Percentiles rank a stretch among this genome's conserved stretches.
Conservation (phyloP, 2,329 filamentous ascomycete species). For the Fulvia fulva region DNA sequence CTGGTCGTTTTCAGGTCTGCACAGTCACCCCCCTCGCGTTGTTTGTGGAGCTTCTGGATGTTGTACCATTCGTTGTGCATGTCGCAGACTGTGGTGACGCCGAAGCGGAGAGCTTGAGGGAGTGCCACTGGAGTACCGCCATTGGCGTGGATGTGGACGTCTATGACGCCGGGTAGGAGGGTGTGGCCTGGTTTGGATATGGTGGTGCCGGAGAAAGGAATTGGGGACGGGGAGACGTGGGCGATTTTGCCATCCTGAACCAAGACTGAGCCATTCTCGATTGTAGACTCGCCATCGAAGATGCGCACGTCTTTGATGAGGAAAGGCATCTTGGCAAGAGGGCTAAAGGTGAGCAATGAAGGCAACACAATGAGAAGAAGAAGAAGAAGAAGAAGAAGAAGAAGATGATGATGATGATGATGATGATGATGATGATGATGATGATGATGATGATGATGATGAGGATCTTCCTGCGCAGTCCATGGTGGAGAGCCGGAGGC, state of each 20-base stretch:
- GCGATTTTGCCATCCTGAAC: slow-evolving; percentile 42
- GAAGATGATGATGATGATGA: no score
- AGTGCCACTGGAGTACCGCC: slow-evolving; percentile 39
- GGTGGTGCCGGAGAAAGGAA: slow-evolving; percentile 24
- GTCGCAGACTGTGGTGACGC: slow-evolving; percentile 51
- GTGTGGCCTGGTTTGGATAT: slow-evolving; percentile 47
- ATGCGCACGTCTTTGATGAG: slow-evolving; percentile 43
- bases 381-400: background rate
- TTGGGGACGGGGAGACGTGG: slow-evolving; percentile 17
- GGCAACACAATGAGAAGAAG: no score
- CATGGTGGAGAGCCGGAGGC: background rate
- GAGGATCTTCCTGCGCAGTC: no score
- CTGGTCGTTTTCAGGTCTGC: slow-evolving; percentile 50
- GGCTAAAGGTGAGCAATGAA: no score
- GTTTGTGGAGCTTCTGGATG: slow-evolving; percentile 32
- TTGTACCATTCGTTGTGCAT: slow-evolving; percentile 37
- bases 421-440: no score
- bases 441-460: no score
- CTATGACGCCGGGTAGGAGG: slow-evolving; percentile 49
- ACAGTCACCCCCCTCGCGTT: slow-evolving; percentile 33
- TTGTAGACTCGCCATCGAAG: slow-evolving; percentile 44
- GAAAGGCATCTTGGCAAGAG: slow-evolving; percentile 37
- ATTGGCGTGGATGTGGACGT: slow-evolving; percentile 48
- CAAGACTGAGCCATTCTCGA: slow-evolving; percentile 40
- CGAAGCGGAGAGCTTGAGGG: slow-evolving; percentile 46